These are phyloP conservation scores for Cercospora sp. DNA, from an alignment of 2,329 filamentous ascomycete species.

Conservation along the genomic window DNA sequence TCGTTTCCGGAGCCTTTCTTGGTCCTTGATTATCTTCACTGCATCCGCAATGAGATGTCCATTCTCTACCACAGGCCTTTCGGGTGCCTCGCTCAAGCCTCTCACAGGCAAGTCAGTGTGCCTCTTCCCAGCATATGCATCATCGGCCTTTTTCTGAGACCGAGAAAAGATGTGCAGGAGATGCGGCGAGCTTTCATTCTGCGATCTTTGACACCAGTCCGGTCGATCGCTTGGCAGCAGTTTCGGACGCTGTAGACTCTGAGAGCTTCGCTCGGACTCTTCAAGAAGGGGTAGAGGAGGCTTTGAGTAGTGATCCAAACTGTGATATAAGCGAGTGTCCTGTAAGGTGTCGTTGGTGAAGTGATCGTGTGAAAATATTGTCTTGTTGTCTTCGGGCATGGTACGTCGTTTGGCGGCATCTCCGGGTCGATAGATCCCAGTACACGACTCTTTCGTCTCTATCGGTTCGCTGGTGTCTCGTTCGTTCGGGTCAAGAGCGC, in stretches of 20 bases:
- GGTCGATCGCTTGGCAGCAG: constrained; percentile 24
- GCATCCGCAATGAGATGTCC: constrained; percentile 31
- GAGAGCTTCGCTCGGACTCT: background rate
- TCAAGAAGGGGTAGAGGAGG: background rate
- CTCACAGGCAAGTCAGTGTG: background rate
- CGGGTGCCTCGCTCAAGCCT: background rate
- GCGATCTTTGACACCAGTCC: constrained; percentile 30
- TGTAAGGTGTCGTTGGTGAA: background rate
- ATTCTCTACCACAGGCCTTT: background rate
- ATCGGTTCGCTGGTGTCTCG: background rate
- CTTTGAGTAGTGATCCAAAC: background rate
- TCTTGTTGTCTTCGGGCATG: background rate
- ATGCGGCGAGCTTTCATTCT: constrained; percentile 21
- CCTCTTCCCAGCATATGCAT: background rate
- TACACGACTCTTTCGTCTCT: background rate
- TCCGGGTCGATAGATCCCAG: constrained; percentile 19
- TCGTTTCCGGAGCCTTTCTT: constrained; percentile 24
- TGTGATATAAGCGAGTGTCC: background rate
- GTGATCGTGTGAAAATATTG: background rate
- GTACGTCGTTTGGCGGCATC: constrained; percentile 23
- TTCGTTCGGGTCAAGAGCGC: background rate
- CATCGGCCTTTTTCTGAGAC: background rate
- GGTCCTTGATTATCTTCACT: constrained; percentile 30
- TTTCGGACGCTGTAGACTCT: constrained; percentile 7
- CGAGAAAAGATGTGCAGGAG: constrained; percentile 15